Base-by-base conservation (phyloP, 495 filamentous ascomycete genomes). In the Neurospora sp. region DNA sequence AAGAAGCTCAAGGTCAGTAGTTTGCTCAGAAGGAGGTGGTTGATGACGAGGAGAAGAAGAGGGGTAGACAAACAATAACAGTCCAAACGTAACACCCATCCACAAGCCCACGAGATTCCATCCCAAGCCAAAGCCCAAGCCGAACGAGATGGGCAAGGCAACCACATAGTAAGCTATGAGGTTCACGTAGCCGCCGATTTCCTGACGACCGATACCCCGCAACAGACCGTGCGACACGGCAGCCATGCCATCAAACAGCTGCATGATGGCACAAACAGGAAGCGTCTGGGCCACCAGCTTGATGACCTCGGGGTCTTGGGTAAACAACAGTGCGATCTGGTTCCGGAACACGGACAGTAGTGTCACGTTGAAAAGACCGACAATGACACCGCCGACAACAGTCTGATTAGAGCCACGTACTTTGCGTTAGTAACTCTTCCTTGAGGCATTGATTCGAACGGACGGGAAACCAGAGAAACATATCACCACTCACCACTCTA, bases 171-270 rank as follows among this genome's bases (percentile, higher is more conserved):
- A 98, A 69, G 89, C 90, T 70, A 92, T 89, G 4, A 98, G 79
- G 76, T 93, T 94, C 39, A 94, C 89, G 79, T 94, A 97, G 5
- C 94, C 94, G 3, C 94, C 94, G 70, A 98, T 88, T 75, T 94
- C 90, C 79, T 97, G 95, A 41, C 91, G 87, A 4, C 94, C 94
- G 39, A 95, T 87, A 11, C 94, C 95, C 31, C 94, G 87, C 39
- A 98, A 84, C 40, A 97, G 83, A 23, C 95, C 94, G 76, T 95
- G 94, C 75, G 91, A 92, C 75, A 90, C 91, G 9, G 90, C 86
- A 0, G 93, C 90, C 59, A 96, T 79, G 14, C 91, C 88, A 78
- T 98, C 95, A 75, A 95, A 94, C 3, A 96, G 86, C 81, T 98
- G 94, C 85, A 97, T 97, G 0, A 93, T 86, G 1, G 93, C 93